phyloP scores from a whole-genome alignment of 129 eudicot genomes.

The Pulicaria dysenterica region DNA sequence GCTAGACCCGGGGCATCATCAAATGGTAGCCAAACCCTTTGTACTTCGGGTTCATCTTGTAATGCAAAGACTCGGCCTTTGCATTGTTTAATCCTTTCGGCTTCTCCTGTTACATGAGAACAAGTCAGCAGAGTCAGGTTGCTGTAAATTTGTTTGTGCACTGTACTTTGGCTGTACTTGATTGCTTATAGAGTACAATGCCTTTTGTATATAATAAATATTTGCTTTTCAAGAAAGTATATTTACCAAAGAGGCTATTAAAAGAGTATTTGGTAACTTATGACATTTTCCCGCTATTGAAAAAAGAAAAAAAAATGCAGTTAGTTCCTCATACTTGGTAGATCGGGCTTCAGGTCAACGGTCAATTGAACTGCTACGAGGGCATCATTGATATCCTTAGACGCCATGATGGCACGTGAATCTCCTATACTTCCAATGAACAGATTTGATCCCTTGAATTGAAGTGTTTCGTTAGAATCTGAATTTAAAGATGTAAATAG shows the following conservation, averaged over 20 bases:
- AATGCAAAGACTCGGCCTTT: conserved; percentile 97
- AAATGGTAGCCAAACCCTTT: conserved; percentile 94
- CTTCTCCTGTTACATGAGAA: conserved; percentile 57
- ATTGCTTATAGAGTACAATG: too few relatives aligned
- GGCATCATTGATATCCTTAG: conserved; percentile 61
- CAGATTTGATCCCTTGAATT: conserved; percentile 75
- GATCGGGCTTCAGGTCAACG: conserved; percentile 97
- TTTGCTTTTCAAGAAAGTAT: too few relatives aligned
- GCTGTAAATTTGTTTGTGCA: too few relatives aligned
- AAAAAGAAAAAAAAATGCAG: neutral
- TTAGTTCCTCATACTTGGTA: conserved; percentile 62
- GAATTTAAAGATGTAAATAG: neutral
- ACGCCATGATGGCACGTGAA: conserved; percentile 94
- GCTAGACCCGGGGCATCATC: conserved; percentile 99
- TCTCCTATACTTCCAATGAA: conserved; percentile 91
- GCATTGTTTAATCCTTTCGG: conserved; percentile 88
- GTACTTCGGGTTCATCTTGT: conserved; percentile 99
- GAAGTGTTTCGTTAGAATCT: neutral
- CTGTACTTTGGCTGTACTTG: too few relatives aligned
- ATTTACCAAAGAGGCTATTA: too few relatives aligned
- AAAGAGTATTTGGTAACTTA: too few relatives aligned
- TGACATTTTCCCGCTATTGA: too few relatives aligned
- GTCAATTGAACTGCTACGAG: conserved; percentile 86
- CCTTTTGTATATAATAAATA: too few relatives aligned
- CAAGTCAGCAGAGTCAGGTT: neutral